Evolutionary conservation across 1,284 basidiomycete genomes (phyloP).

Genomic region (Pholiota adiposa): DNA sequence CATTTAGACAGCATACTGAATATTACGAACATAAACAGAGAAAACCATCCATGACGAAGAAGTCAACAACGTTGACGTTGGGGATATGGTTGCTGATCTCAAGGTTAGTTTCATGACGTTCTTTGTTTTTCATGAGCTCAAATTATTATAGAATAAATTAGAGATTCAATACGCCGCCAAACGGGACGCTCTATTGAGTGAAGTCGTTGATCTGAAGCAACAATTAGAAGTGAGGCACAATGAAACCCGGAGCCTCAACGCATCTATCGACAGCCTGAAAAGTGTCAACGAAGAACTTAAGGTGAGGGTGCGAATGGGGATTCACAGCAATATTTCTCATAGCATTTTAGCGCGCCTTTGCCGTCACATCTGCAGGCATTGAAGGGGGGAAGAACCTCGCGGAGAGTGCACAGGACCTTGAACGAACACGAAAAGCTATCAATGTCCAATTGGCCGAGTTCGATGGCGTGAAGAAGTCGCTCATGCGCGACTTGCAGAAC

Average conservation of each 20-base stretch:
- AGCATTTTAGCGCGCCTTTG: slow-evolving; percentile 82
- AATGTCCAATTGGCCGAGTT: slow-evolving; percentile 98
- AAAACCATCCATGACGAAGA: slow-evolving; percentile 87
- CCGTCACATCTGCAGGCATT: slow-evolving; percentile 94
- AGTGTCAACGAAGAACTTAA: slow-evolving; percentile 98
- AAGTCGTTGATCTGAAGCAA: slow-evolving; percentile 89
- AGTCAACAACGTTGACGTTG: slow-evolving; percentile 77
- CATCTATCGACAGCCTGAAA: slow-evolving; percentile 91
- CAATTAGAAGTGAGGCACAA: slow-evolving; percentile 88
- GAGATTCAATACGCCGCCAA: slow-evolving; percentile 94
- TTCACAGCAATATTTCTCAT: slow-evolving; percentile 1
- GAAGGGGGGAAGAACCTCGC: slow-evolving; percentile 96
- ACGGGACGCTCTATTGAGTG: slow-evolving; percentile 87
- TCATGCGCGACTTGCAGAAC: slow-evolving; percentile 99
- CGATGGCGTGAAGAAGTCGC: slow-evolving; percentile 97
- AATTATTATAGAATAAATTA: slow-evolving; percentile 74
- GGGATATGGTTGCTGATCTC: slow-evolving; percentile 86
- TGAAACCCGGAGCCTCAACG: slow-evolving; percentile 86
- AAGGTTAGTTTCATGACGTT: slow-evolving; percentile 61
- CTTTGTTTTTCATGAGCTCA: slow-evolving; percentile 17
- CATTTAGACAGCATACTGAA: slow-evolving; percentile 13
- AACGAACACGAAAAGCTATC: slow-evolving; percentile 95
- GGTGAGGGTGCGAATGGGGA: slow-evolving; percentile 47
- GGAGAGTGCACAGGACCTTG: slow-evolving; percentile 96
- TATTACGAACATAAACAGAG: slow-evolving; percentile 49